phyloP scores from a whole-genome alignment of 306 rosid genomes.

The Cicer chorassanicum region DNA sequence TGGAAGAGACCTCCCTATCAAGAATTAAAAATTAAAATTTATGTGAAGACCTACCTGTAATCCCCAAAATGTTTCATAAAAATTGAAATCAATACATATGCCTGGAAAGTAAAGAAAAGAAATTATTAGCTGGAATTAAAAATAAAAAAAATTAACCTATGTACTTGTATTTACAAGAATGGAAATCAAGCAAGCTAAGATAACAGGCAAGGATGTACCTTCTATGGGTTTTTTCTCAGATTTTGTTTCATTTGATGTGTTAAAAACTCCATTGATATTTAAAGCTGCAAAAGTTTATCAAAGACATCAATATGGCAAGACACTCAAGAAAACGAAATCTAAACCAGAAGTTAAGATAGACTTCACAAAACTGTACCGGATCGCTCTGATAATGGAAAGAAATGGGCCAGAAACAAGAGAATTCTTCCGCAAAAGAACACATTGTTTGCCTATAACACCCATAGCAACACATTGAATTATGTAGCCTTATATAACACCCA shows the following conservation, averaged over 20 bases:
- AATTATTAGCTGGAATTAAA: conserved; percentile 27
- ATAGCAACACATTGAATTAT: conserved; percentile 30
- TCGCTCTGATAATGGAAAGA: conserved; percentile 93
- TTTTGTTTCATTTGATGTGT: conserved; percentile 94
- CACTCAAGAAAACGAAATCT: conserved; percentile 34
- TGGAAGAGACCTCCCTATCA: conserved; percentile 17
- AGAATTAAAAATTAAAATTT: conserved; percentile 40
- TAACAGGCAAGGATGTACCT: conserved; percentile 56
- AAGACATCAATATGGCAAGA: conserved; percentile 39
- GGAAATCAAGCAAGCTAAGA: conserved; percentile 31
- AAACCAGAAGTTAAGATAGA: conserved; percentile 35
- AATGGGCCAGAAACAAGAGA: conserved; percentile 96
- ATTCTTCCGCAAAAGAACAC: conserved; percentile 97
- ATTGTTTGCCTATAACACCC: conserved; percentile 74
- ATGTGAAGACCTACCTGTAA: conserved; percentile 68
- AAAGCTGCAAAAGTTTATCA: conserved; percentile 67
- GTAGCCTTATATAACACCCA: no score
- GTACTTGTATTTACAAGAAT: conserved; percentile 30
- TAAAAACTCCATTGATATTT: conserved; percentile 96
- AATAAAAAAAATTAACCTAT: conserved; percentile 17
- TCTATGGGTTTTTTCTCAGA: conserved; percentile 90
- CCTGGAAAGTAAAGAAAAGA: conserved; percentile 60
- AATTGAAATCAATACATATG: conserved; percentile 94
- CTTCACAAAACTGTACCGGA: conserved; percentile 64
- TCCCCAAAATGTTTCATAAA: conserved; percentile 97